Evolutionary conservation across 2,329 filamentous ascomycete species (phyloP), one percentile per base, ranked within the genome.

Genomic region (Cercospora sp.): DNA sequence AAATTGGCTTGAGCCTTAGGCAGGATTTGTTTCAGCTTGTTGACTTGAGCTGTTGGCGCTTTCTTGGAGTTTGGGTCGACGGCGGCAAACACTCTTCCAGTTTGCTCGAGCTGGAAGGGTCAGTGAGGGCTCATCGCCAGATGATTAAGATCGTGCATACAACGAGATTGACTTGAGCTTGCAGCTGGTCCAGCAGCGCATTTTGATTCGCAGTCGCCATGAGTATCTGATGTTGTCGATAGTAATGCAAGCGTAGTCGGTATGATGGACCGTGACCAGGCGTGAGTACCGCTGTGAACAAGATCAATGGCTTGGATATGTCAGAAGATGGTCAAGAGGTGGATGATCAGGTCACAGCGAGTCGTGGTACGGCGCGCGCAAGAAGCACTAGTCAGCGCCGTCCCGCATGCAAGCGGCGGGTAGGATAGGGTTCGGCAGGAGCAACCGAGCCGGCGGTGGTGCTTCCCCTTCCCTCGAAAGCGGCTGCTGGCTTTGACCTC

Each of bases 91-190:
- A 82, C 78, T 69, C 81, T 79, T 30, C 81, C 84, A 21, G 79
- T 81, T 63, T 81, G 77, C 62, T 82, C 77, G 61, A 84, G 79
- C 83, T 79, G 58, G 21, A 24, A 16, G 26, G 28, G 58, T 73
- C 53, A 72, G 65, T 63, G 21, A 10, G 30, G n/a, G 24, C 34
- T n/a, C 12, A 3, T 28, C 24, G 13, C 10, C 34, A 30, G 30
- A 40, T n/a, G 16, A 57, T 61, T 21, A 49, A 40, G 66, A 30
- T 65, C 45, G 18, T 43, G 67, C 82, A 63, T 78, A 84, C 83
- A 40, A 84, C 80, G 60, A 80, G 77, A 70, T 84, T 84, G 68
- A 85, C 72, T 77, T 84, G 82, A 66, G 78, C 76, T 72, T 84
- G 81, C 67, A 85, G 76, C 66, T 78, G 79, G 68, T 84, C 81